phyloP scores from a whole-genome alignment of 2,329 filamentous ascomycete genomes.

The Arthroderma sp. region DNA sequence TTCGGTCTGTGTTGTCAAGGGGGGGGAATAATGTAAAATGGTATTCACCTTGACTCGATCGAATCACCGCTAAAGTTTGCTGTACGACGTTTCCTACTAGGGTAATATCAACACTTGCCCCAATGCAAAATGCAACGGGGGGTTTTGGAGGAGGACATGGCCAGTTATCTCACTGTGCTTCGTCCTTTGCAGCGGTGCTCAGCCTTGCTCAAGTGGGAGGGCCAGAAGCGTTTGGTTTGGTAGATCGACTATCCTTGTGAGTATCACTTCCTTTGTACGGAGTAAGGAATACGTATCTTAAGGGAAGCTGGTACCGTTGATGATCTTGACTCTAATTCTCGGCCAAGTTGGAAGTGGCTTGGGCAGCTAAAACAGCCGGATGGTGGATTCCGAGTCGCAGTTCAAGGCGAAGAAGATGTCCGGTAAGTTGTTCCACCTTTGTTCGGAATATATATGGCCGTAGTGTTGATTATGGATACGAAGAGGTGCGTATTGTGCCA shows the following conservation, averaged over 20 bases:
- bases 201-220: constrained; percentile 68
- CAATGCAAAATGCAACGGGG: constrained; percentile 69
- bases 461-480: constrained; percentile 6
- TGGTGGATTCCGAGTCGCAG: constrained; percentile 78
- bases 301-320: background rate
- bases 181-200: constrained; percentile 73
- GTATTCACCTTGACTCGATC: background rate
- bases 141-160: constrained; percentile 92
- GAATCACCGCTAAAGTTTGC: constrained; percentile 7
- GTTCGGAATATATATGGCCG: background rate
- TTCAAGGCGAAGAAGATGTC: constrained; percentile 84
- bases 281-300: background rate
- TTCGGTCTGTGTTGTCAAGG: too few relatives aligned
- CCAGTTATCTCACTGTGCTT: constrained; percentile 76
- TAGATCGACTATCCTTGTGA: constrained; percentile 66
- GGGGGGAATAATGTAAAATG: too few relatives aligned
- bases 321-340: background rate
- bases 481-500: constrained; percentile 83
- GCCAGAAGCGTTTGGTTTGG: constrained; percentile 55
- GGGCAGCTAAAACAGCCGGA: constrained; percentile 71
- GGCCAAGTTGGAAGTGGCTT: constrained; percentile 66
- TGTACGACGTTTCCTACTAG: constrained; percentile 22
- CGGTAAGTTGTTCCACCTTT: constrained; percentile 42
- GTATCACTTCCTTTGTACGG: background rate
- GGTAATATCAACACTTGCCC: constrained; percentile 58